Evolutionary conservation across 2,329 filamentous ascomycete genomes (phyloP).

Genomic region (Epicoccum nigrum): DNA sequence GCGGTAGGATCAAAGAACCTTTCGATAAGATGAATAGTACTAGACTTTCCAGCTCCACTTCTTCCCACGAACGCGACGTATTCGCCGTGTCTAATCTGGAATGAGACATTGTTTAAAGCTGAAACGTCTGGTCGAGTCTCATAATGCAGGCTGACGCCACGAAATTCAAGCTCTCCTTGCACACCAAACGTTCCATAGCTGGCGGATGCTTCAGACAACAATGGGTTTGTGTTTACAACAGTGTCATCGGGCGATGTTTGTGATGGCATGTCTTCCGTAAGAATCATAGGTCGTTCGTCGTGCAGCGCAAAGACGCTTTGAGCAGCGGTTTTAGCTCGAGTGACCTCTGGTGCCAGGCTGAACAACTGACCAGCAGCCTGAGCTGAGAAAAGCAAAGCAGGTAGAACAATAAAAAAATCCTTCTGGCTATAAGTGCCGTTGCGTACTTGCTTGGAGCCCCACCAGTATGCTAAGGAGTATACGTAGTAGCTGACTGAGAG

Average conservation of each 20-base stretch:
- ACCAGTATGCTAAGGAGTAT: conserved; percentile 58
- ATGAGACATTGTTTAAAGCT: conserved; percentile 47
- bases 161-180: conserved; percentile 42
- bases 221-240: conserved; percentile 4
- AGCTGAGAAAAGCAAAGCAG: conserved; percentile 55
- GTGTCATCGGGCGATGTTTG: background rate
- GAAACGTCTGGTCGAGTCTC: conserved; percentile 37
- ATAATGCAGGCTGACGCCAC: conserved; percentile 42
- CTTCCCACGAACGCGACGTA: conserved; percentile 53
- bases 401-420: conserved; percentile 55
- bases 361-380: conserved; percentile 56
- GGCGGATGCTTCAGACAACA: conserved; percentile 23
- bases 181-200: conserved; percentile 27
- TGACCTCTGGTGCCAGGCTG: conserved; percentile 54
- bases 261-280: conserved; percentile 21
- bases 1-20: conserved; percentile 52
- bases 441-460: conserved; percentile 53
- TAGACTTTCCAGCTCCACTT: conserved; percentile 55
- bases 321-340: conserved; percentile 53
- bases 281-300: conserved; percentile 49
- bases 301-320: conserved; percentile 52
- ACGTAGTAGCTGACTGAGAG: conserved; percentile 56
- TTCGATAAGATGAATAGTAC: conserved; percentile 54
- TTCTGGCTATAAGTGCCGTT: conserved; percentile 50
- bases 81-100: conserved; percentile 47